A percentile compares a stretch with the other conserved stretches of the same genome.
phyloP scores from a whole-genome alignment of 495 filamentous ascomycete genomes.

The Chaetomium cochliodes region DNA sequence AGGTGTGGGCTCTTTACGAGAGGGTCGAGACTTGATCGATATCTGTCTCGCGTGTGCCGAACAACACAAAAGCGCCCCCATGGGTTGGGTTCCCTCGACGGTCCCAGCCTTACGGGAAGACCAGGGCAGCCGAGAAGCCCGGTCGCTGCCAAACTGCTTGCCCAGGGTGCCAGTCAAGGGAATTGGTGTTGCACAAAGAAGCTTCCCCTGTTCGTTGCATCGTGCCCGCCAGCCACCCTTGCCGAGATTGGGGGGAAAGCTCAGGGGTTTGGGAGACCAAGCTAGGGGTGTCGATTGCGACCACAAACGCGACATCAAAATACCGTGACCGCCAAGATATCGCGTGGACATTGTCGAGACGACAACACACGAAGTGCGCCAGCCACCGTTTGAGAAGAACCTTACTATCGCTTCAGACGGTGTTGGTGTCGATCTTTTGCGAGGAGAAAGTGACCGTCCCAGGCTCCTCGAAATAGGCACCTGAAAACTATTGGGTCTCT shows the following conservation, averaged over 20 bases:
- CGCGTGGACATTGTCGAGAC: background rate
- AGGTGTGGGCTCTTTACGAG: too few relatives aligned
- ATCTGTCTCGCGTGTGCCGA: too few relatives aligned
- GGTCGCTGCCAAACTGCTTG: constrained; percentile 7
- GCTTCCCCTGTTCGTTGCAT: constrained; percentile 12
- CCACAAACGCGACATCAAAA: background rate
- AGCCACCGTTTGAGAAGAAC: too few relatives aligned
- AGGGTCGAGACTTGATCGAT: too few relatives aligned
- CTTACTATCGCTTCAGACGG: too few relatives aligned
- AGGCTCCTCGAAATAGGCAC: too few relatives aligned
- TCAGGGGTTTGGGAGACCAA: background rate
- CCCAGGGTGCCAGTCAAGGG: background rate
- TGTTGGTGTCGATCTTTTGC: too few relatives aligned
- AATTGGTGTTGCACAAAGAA: background rate
- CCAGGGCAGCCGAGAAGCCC: constrained; percentile 1
- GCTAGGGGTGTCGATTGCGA: background rate
- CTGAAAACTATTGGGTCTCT: too few relatives aligned
- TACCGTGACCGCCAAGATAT: constrained; percentile 4
- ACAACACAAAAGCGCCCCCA: too few relatives aligned
- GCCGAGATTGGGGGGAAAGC: constrained; percentile 14
- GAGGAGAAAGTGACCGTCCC: too few relatives aligned
- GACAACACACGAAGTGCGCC: background rate
- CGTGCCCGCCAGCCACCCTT: constrained; percentile 8
- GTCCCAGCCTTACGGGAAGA: constrained; percentile 28
- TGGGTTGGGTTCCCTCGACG: too few relatives aligned